A percentile compares a stretch with the other conserved stretches of the same genome.
Conservation (phyloP, 2,329 filamentous ascomycete species). For the Pseudopithomyces maydicus region DNA sequence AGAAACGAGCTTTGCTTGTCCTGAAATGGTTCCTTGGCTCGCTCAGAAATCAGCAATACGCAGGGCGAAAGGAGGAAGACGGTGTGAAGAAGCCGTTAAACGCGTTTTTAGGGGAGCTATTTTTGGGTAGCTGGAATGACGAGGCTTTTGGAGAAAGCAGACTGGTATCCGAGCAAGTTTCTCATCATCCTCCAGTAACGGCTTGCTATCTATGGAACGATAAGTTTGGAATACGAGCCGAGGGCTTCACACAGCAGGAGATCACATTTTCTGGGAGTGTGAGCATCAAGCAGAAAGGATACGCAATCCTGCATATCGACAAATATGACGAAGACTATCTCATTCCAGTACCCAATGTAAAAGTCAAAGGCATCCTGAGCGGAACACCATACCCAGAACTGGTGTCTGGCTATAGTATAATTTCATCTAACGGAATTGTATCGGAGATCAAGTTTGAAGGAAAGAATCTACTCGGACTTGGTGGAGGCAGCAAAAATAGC, state of each 20-base stretch:
- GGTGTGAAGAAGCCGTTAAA: constrained; percentile 59
- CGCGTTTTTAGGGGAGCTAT: constrained; percentile 56
- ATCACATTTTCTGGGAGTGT: constrained; percentile 53
- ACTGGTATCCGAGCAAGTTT: constrained; percentile 52
- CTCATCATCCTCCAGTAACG: constrained; percentile 54
- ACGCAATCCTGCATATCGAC: constrained; percentile 51
- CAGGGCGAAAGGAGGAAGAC: constrained; percentile 47
- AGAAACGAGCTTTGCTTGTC: constrained; percentile 51
- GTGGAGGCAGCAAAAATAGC: constrained; percentile 48
- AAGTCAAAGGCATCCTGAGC: constrained; percentile 51
- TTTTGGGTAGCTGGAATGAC: constrained; percentile 44
- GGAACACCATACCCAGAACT: constrained; percentile 53
- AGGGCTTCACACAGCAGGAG: constrained; percentile 54
- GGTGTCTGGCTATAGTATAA: constrained; percentile 47
- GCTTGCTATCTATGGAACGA: constrained; percentile 55
- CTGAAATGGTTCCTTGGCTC: constrained; percentile 57
- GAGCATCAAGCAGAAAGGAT: constrained; percentile 54
- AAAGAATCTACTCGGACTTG: constrained; percentile 43
- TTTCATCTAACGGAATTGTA: constrained; percentile 49
- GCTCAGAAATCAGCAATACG: constrained; percentile 55
- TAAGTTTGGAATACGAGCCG: constrained; percentile 48
- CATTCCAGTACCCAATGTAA: constrained; percentile 52
- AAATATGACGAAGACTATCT: constrained; percentile 52
- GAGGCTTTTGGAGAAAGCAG: constrained; percentile 43
- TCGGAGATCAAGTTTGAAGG: constrained; percentile 52